Evolutionary conservation across 1,139 yeast genomes (phyloP).

Genomic region (Lodderomyces orthopsilosis): DNA sequence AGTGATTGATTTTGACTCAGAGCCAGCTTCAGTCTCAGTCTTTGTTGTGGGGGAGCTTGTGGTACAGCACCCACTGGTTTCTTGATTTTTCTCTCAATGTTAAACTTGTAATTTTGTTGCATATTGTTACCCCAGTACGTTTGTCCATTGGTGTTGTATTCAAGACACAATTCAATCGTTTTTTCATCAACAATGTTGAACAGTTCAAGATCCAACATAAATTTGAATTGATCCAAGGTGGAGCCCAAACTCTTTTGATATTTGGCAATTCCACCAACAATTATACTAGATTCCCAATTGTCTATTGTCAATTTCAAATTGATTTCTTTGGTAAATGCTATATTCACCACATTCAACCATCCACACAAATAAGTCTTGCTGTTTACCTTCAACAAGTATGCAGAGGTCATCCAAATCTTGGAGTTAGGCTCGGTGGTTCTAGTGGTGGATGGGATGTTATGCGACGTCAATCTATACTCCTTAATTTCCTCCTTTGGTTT

Average conservation of each 20-base stretch:
- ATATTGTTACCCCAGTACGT: constrained; percentile 38
- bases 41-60: not conserved
- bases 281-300: constrained; percentile 35
- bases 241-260: constrained; percentile 27
- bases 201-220: constrained; percentile 16
- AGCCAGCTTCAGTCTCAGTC: not conserved
- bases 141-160: constrained; percentile 22
- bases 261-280: constrained; percentile 24
- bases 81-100: constrained; percentile 12
- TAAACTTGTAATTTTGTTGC: constrained; percentile 27
- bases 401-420: constrained; percentile 13
- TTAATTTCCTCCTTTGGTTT: constrained; percentile 2
- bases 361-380: constrained; percentile 21
- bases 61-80: not conserved
- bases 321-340: constrained; percentile 38
- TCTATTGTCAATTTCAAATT: constrained; percentile 37
- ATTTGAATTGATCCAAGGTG: constrained; percentile 38
- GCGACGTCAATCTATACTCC: constrained; percentile 14
- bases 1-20: not conserved
- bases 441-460: constrained; percentile 12
- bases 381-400: constrained; percentile 14
- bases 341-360: constrained; percentile 34
- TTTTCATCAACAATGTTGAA: constrained; percentile 1
- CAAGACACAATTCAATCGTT: constrained; percentile 20
- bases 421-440: not conserved